Evolutionary conservation across 768 basidiomycete genomes (phyloP).

Genomic region (Leccinum subgranulosum): DNA sequence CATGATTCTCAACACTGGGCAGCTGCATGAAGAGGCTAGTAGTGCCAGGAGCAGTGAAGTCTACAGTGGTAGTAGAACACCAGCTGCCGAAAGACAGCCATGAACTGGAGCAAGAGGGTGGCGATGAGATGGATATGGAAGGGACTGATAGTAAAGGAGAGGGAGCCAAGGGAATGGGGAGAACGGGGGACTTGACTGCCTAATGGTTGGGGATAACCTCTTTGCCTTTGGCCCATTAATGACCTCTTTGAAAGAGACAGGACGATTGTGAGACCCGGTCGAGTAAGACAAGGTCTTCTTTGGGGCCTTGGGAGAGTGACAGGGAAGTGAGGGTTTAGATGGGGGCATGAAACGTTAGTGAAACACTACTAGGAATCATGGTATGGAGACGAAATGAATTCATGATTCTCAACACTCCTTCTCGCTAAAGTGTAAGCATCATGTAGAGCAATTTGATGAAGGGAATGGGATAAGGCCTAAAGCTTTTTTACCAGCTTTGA

Average conservation of each 20-base stretch:
- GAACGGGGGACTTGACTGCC: slow-evolving; percentile 6
- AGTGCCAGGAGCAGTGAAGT: slow-evolving; percentile 27
- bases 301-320: slow-evolving; percentile 14
- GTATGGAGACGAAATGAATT: too few relatives aligned
- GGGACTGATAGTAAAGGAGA: slow-evolving; percentile 21
- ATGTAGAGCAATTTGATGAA: too few relatives aligned
- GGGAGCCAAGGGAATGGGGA: slow-evolving; percentile 14
- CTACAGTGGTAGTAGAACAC: slow-evolving; percentile 35
- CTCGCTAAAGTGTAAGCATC: too few relatives aligned
- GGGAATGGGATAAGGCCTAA: too few relatives aligned
- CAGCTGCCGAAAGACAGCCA: slow-evolving; percentile 44
- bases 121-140: slow-evolving; percentile 19
- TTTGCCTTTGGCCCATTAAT: slow-evolving; percentile 43
- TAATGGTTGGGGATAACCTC: slow-evolving; percentile 33
- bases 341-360: slow-evolving; percentile 33
- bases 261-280: slow-evolving; percentile 24
- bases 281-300: slow-evolving; percentile 9
- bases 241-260: slow-evolving; percentile 56
- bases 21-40: too few relatives aligned
- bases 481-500: too few relatives aligned
- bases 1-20: too few relatives aligned
- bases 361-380: too few relatives aligned
- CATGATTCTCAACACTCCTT: too few relatives aligned
- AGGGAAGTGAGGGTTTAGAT: slow-evolving; percentile 5
- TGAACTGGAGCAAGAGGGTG: slow-evolving; percentile 36